These are phyloP conservation scores for Solanum microdontum DNA, from an alignment of 257 asterid species.

Conservation along the genomic window DNA sequence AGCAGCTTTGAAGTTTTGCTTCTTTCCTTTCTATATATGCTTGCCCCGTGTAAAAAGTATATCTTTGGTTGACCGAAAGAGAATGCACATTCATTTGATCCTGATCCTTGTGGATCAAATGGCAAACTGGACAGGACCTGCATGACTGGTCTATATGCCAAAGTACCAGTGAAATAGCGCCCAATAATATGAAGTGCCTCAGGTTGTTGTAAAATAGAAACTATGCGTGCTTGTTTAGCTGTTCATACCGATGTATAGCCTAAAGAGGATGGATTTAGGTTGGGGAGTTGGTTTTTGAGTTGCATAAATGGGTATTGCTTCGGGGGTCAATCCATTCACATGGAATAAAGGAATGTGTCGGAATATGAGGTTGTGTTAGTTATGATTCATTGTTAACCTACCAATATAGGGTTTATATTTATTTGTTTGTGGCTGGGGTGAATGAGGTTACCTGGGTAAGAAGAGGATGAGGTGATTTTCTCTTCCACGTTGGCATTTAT, in stretches of 20 bases:
- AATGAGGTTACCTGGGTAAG: background rate
- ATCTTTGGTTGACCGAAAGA: background rate
- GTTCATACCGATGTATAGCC: background rate
- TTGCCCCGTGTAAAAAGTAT: background rate
- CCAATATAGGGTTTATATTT: background rate
- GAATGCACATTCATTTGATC: background rate
- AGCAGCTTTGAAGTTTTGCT: background rate
- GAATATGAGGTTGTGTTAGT: background rate
- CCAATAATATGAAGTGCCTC: background rate
- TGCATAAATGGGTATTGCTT: background rate
- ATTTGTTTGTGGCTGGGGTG: background rate
- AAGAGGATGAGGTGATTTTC: background rate
- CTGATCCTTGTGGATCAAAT: background rate
- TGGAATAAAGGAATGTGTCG: background rate
- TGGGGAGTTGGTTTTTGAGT: background rate
- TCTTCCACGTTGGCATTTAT: background rate
- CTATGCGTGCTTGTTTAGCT: background rate
- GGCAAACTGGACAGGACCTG: background rate
- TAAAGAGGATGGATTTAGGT: background rate
- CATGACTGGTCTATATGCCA: background rate
- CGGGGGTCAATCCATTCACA: background rate
- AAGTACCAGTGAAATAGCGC: background rate
- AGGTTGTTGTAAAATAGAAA: background rate
- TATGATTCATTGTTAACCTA: background rate
- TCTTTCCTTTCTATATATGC: background rate